Percentiles rank a stretch among this genome's conserved stretches.
phyloP scores from a whole-genome alignment of 31 red algal genomes.

The Endocladia muricata region DNA sequence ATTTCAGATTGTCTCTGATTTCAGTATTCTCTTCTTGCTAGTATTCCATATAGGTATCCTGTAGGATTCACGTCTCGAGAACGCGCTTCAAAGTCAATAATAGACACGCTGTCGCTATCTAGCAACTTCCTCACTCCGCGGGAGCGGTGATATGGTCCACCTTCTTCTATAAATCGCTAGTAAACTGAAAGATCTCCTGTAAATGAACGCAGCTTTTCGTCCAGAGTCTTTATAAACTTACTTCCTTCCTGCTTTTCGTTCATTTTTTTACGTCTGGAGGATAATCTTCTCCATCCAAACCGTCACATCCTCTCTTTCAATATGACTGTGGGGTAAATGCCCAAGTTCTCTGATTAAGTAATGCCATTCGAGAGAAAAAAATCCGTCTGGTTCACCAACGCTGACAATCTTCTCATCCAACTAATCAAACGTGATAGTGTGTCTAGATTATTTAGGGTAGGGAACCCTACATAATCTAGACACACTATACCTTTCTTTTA shows the following conservation, averaged over 20 bases:
- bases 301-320: background rate
- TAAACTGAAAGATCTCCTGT: background rate
- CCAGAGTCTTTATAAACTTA: background rate
- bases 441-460: background rate
- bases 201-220: background rate
- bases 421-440: background rate
- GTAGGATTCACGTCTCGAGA: background rate
- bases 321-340: background rate
- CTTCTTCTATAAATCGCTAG: constrained; percentile 8
- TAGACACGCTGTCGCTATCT: background rate
- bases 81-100: background rate
- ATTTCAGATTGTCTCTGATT: constrained; percentile 8
- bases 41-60: background rate
- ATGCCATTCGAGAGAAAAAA: background rate
- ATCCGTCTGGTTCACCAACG: background rate
- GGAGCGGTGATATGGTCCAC: background rate
- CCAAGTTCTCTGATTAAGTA: background rate
- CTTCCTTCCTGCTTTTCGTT: background rate
- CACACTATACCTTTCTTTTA: background rate
- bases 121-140: background rate
- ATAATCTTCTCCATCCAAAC: background rate
- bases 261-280: background rate
- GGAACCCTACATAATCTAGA: background rate
- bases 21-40: background rate
- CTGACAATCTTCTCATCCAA: background rate